phyloP scores from a whole-genome alignment of 768 basidiomycete genomes.

The Leucogyrophana mollusca region DNA sequence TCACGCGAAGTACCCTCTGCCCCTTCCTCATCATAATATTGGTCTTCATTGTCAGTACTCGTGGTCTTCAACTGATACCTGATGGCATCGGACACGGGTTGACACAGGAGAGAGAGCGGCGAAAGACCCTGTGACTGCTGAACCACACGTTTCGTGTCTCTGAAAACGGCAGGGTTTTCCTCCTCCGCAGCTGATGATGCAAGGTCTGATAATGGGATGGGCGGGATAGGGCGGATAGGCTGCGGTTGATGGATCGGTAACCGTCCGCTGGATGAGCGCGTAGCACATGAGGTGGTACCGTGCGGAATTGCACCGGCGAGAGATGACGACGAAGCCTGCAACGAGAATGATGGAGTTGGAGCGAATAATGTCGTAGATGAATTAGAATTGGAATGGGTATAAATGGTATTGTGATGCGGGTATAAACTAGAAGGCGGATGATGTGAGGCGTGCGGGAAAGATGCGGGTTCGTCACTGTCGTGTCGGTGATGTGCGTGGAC shows the following conservation, averaged over 20 bases:
- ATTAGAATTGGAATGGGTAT: constrained; percentile 22
- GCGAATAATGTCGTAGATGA: constrained; percentile 18
- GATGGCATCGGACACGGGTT: constrained; percentile 30
- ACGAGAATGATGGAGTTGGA: constrained; percentile 13
- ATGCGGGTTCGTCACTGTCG: constrained; percentile 1
- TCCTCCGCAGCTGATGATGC: constrained; percentile 19
- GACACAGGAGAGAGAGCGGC: constrained; percentile 30
- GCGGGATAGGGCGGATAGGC: constrained; percentile 33
- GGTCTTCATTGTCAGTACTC: constrained; percentile 3
- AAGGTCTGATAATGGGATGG: constrained; percentile 29
- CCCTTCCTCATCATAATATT: constrained; percentile 12
- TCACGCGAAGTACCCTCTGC: constrained; percentile 17
- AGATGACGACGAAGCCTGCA: constrained; percentile 22
- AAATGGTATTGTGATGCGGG: constrained; percentile 15
- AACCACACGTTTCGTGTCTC: not conserved
- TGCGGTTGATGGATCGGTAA: constrained; percentile 31
- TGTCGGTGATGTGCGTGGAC: not conserved
- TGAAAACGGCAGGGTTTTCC: not conserved
- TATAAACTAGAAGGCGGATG: constrained; percentile 7
- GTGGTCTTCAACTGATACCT: constrained; percentile 25
- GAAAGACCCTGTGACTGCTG: constrained; percentile 16
- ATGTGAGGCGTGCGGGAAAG: constrained; percentile 5
- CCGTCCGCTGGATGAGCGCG: constrained; percentile 12
- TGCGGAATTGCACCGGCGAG: constrained; percentile 24
- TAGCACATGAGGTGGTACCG: constrained; percentile 6